phyloP scores from a whole-genome alignment of 2,329 filamentous ascomycete genomes.

The Phialophora macrospora region DNA sequence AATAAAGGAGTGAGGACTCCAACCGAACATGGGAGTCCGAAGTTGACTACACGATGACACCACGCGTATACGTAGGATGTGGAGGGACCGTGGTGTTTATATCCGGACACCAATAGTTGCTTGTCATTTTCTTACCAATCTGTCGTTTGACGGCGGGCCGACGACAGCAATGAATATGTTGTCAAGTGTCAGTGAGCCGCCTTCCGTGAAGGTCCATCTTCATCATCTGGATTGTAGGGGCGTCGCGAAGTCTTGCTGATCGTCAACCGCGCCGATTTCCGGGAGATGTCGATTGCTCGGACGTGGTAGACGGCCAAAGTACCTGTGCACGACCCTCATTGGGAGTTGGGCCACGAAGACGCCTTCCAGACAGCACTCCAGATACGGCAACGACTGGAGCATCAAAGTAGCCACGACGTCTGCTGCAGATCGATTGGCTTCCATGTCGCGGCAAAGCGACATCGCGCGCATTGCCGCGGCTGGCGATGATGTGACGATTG shows the following conservation, averaged over 20 bases:
- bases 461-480: background rate
- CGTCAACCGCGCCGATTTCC: background rate
- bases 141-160: background rate
- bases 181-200: background rate
- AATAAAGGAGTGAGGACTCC: constrained; percentile 32
- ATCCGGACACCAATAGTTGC: background rate
- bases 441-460: background rate
- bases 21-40: constrained; percentile 6
- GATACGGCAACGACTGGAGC: constrained; percentile 9
- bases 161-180: background rate
- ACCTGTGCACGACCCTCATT: constrained; percentile 12
- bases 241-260: background rate
- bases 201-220: background rate
- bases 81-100: background rate
- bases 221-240: background rate
- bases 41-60: background rate
- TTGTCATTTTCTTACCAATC: background rate
- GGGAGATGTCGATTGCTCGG: background rate
- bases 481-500: background rate
- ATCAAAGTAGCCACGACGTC: constrained; percentile 3
- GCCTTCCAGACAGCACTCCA: constrained; percentile 15
- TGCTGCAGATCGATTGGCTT: background rate
- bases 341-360: constrained; percentile 11
- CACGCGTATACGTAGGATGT: background rate
- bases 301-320: background rate